These are phyloP conservation scores for Trifolium pratense DNA, from an alignment of 306 rosid genomes.

Conservation along the genomic window DNA sequence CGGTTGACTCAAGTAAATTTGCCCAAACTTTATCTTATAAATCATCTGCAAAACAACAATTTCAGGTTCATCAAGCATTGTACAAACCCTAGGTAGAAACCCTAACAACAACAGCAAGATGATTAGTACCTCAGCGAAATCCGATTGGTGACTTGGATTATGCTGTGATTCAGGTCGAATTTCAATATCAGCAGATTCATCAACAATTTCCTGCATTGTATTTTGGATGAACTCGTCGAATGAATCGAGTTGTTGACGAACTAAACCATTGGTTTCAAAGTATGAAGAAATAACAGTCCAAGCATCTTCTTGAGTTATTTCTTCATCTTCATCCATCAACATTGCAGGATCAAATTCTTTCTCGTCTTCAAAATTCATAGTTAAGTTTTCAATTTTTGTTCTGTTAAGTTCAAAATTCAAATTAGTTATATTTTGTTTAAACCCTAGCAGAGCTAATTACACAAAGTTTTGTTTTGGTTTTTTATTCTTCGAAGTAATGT, in stretches of 20 bases:
- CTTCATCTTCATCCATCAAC: conserved; percentile 68
- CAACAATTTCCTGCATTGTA: conserved; percentile 97
- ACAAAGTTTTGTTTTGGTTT: too few relatives aligned
- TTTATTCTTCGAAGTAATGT: too few relatives aligned
- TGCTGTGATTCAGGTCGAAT: conserved; percentile 97
- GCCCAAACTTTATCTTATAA: conserved; percentile 83
- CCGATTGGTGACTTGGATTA: conserved; percentile 91
- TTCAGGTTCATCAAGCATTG: too few relatives aligned
- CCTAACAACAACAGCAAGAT: too few relatives aligned
- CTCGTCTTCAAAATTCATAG: conserved; percentile 72
- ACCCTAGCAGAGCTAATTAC: too few relatives aligned
- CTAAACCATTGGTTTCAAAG: conserved; percentile 90
- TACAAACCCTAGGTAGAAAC: too few relatives aligned
- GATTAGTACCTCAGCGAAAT: conserved; percentile 71
- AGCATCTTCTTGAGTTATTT: conserved; percentile 93
- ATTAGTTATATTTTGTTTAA: too few relatives aligned
- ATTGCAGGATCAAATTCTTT: conserved; percentile 65
- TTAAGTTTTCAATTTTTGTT: too few relatives aligned
- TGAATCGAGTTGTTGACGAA: conserved; percentile 94
- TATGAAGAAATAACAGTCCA: conserved; percentile 98
- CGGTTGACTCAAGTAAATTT: conserved; percentile 94
- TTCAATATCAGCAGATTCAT: conserved; percentile 90
- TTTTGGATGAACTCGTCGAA: conserved; percentile 97
- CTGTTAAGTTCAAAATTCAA: too few relatives aligned
- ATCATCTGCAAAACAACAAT: conserved; percentile 56